Evolutionary conservation across 2,329 filamentous ascomycete species (phyloP), one percentile per base, ranked within the genome.

Genomic region (Myotisia sp.): DNA sequence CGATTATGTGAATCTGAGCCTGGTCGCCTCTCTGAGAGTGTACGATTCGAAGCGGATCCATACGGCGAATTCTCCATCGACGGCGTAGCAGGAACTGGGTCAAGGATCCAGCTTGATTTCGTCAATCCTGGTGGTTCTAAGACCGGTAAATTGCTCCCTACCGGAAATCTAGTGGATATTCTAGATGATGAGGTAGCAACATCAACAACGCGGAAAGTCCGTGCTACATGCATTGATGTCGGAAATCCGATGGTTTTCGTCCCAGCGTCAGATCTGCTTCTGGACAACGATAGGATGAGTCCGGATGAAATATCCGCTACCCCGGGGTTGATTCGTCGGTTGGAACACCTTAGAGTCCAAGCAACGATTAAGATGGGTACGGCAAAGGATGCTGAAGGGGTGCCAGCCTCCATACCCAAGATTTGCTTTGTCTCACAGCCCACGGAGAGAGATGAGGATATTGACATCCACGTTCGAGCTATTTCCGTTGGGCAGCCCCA

Each of bases 211-310:
- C n/a, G n/a, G n/a, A n/a, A n/a, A n/a, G n/a, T n/a, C n/a, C 44
- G 49, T 3, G 70, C 64, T 0, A 76, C 71, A 2, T 69, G 75
- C 17, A 62, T 78, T 1, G 76, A 80, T 41, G 71, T 71, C 1
- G 68, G 68, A 1, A 79, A 78, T 43, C 76, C 76, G 0, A 70
- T 68, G 29, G 63, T 76, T 9, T 80, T 80, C 46, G 56, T 80
- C 1, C 56, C 56, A 5, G 71, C 74, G 0, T 47, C 56, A 2
- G 67, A 73, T 38, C 46, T 79, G 1, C 63, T 55, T 3, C 54
- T 71, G 2, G 51, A 63, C 17, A 24, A 24, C 12, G 62, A 64
- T 3, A 59, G 60, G 6, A 59, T 76, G 22, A 59, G 67, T 0
- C 73, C 75, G 0, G 59, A 68, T 16, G 59, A 63, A 18, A 62